Conservation (phyloP, 345 rosid species). For the Toxicodendron radicans region DNA sequence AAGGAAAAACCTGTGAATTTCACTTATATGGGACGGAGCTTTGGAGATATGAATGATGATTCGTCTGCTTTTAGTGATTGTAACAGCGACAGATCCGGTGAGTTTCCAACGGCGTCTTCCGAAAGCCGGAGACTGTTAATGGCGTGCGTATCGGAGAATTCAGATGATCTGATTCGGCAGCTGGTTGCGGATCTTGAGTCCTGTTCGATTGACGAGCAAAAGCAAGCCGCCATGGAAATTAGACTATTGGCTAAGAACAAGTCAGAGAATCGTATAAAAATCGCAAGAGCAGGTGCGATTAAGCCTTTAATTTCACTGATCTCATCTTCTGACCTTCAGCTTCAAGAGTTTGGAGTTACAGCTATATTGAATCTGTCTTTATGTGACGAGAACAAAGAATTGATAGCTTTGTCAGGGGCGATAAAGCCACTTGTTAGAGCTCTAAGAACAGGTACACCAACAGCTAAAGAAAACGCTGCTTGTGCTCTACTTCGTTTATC, state of each 20-base stretch:
- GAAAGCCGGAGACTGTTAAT: slow-evolving; percentile 63
- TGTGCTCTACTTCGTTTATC: slow-evolving; percentile 90
- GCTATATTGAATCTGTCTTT: slow-evolving; percentile 86
- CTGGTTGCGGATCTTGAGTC: slow-evolving; percentile 74
- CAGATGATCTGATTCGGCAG: slow-evolving; percentile 69
- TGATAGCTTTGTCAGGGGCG: slow-evolving; percentile 78
- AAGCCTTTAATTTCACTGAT: slow-evolving; percentile 67
- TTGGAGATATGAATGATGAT: slow-evolving; percentile 41
- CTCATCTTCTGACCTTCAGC: slow-evolving; percentile 69
- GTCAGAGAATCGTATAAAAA: slow-evolving; percentile 75
- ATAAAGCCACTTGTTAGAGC: slow-evolving; percentile 81
- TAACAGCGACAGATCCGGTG: slow-evolving; percentile 96
- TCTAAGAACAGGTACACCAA: slow-evolving; percentile 65
- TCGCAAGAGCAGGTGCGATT: slow-evolving; percentile 83
- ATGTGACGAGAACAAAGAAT: slow-evolving; percentile 87
- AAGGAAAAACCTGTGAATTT: slow-evolving; percentile 36
- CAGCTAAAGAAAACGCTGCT: slow-evolving; percentile 88
- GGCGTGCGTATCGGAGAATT: slow-evolving; percentile 63
- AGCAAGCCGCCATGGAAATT: slow-evolving; percentile 97
- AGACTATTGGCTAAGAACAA: slow-evolving; percentile 90
- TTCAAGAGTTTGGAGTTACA: slow-evolving; percentile 93
- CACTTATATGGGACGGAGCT: slow-evolving; percentile 48
- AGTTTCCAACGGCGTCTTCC: slow-evolving; percentile 63
- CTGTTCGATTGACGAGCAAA: slow-evolving; percentile 74
- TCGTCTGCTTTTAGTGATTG: slow-evolving; percentile 91